A percentile compares a stretch with the other conserved stretches of the same genome.
phyloP scores from a whole-genome alignment of 1,284 basidiomycete genomes.

The Cystobasidium sp. region DNA sequence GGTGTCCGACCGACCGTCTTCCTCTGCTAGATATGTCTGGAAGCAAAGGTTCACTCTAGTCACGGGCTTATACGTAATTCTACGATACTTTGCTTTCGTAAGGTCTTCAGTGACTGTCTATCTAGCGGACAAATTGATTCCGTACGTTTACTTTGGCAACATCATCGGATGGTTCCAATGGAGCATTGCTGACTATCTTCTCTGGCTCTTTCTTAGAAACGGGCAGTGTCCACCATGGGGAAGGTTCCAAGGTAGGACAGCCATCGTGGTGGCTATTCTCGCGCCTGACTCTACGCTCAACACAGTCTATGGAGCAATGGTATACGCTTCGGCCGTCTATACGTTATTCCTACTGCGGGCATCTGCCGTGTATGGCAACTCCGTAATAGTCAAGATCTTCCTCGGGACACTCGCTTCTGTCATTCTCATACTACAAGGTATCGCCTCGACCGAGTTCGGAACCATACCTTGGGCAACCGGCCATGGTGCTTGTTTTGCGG shows the following conservation, averaged over 20 bases:
- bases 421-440: conserved; percentile 12
- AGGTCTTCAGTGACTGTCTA: background rate
- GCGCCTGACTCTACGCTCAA: background rate
- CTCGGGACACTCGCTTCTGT: background rate
- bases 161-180: background rate
- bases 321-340: conserved; percentile 7
- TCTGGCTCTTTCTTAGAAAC: background rate
- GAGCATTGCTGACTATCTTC: background rate
- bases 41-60: conserved; percentile 19
- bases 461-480: conserved; percentile 10
- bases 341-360: conserved; percentile 24
- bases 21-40: conserved; percentile 13
- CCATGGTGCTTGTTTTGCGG: conserved; percentile 27
- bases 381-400: conserved; percentile 4
- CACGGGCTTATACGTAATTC: conserved; percentile 1
- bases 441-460: background rate
- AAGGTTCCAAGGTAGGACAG: too few relatives aligned
- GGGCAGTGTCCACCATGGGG: background rate
- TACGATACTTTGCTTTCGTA: conserved; percentile 21
- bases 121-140: conserved; percentile 10
- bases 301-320: conserved; percentile 24
- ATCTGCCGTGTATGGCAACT: conserved; percentile 26
- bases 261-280: too few relatives aligned
- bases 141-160: background rate
- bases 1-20: background rate